phyloP scores from a whole-genome alignment of 148 eudicot genomes.

The Selenicereus undatus region DNA sequence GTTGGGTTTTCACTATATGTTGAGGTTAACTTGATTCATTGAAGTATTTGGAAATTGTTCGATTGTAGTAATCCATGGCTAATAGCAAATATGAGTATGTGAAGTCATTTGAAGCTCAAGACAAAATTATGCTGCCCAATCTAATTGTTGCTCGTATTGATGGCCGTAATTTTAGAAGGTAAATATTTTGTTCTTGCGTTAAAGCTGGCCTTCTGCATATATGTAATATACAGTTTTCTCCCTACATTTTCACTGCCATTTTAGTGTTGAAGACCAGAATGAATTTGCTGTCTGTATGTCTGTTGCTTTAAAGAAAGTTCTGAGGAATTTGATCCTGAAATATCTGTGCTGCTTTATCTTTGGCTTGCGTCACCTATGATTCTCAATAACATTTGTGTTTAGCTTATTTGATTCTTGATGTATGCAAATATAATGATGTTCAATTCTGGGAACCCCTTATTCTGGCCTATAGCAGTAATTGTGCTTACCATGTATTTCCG shows the following conservation, averaged over 20 bases:
- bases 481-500: neutral
- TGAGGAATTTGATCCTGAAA: neutral
- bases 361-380: neutral
- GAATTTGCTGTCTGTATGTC: neutral
- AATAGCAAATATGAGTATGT: slow-evolving; percentile 96
- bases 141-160: slow-evolving; percentile 52
- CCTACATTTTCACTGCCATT: neutral
- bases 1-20: neutral
- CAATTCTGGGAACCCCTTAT: neutral
- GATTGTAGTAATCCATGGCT: slow-evolving; percentile 45
- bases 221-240: neutral
- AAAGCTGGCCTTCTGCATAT: neutral
- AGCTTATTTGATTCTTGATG: neutral
- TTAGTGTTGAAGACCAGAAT: neutral
- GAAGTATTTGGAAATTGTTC: neutral
- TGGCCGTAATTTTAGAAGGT: slow-evolving; percentile 62
- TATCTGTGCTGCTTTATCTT: neutral
- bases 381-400: neutral
- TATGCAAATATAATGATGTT: neutral
- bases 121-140: slow-evolving; percentile 61
- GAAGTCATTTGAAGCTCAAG: slow-evolving; percentile 59
- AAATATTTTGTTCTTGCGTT: neutral
- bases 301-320: neutral
- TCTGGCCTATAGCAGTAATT: neutral
- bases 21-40: neutral